Evolutionary conservation across 2,329 filamentous ascomycete genomes (phyloP).

Genomic region (Colletotrichum zoysiae): DNA sequence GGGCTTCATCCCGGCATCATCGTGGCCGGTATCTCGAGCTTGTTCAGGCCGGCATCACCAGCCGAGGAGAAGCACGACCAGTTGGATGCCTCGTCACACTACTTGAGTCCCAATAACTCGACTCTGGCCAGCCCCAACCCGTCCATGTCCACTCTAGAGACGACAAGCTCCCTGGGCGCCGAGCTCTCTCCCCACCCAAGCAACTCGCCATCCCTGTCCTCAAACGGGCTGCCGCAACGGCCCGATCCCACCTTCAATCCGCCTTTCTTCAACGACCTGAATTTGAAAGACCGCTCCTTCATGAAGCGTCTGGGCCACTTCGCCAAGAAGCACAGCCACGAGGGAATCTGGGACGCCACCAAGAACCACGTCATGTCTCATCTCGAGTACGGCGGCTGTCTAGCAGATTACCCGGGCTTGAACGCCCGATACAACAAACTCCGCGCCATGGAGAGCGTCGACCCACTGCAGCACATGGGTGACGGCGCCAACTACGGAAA

Average conservation of each 20-base stretch:
- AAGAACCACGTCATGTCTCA: conserved; percentile 83
- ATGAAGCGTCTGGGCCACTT: conserved; percentile 80
- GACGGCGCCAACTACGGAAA: conserved; percentile 42
- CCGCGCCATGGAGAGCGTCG: conserved; percentile 77
- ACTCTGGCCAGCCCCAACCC: conserved; percentile 44
- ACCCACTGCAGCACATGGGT: conserved; percentile 60
- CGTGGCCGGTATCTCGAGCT: conserved; percentile 81
- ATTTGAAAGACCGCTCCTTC: conserved; percentile 76
- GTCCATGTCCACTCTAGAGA: conserved; percentile 46
- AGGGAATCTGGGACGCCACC: conserved; percentile 77
- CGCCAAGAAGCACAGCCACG: conserved; percentile 80
- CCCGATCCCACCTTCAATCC: conserved; percentile 80
- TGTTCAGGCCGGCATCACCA: conserved; percentile 70
- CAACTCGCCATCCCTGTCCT: conserved; percentile 30
- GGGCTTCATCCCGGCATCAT: conserved; percentile 92
- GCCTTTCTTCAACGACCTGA: conserved; percentile 79
- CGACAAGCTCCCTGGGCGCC: conserved; percentile 43
- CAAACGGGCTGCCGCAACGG: conserved; percentile 39
- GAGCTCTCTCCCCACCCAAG: conserved; percentile 41
- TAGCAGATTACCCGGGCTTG: conserved; percentile 81
- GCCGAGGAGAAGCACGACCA: conserved; percentile 44
- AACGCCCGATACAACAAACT: conserved; percentile 77
- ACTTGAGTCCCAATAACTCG: conserved; percentile 37
- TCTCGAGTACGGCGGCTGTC: conserved; percentile 83
- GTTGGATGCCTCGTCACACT: conserved; percentile 26